phyloP scores from a whole-genome alignment of 2,329 filamentous ascomycete species.

The Ceratocystis albifundus region DNA sequence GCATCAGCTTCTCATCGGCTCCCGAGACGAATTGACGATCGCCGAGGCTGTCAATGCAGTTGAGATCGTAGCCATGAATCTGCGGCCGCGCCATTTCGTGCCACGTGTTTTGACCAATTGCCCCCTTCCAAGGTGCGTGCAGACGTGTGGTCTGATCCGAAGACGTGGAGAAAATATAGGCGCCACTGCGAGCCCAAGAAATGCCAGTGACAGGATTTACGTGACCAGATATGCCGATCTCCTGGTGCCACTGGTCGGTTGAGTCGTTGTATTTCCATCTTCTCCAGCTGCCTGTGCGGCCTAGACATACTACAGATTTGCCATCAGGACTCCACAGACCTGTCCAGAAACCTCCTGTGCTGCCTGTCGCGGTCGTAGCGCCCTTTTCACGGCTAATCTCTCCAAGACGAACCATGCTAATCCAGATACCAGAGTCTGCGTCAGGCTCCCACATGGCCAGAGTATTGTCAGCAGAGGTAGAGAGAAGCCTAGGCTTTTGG shows the following conservation, averaged over 20 bases:
- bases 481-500: slow-evolving; percentile 59
- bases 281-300: slow-evolving; percentile 87
- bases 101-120: slow-evolving; percentile 49
- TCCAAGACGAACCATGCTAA: slow-evolving; percentile 72
- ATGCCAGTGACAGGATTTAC: slow-evolving; percentile 69
- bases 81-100: slow-evolving; percentile 93
- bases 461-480: slow-evolving; percentile 90
- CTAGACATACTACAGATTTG: slow-evolving; percentile 63
- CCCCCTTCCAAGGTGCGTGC: slow-evolving; percentile 63
- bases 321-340: slow-evolving; percentile 76
- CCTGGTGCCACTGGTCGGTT: slow-evolving; percentile 62
- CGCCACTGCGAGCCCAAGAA: slow-evolving; percentile 70
- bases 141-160: slow-evolving; percentile 87
- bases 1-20: slow-evolving; percentile 93
- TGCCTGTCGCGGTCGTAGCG: slow-evolving; percentile 90
- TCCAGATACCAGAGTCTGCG: slow-evolving; percentile 73
- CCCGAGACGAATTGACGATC: slow-evolving; percentile 76
- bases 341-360: slow-evolving; percentile 92
- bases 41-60: slow-evolving; percentile 73
- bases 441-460: slow-evolving; percentile 89
- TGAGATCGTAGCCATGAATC: slow-evolving; percentile 96
- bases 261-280: slow-evolving; percentile 57
- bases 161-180: slow-evolving; percentile 78
- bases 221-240: slow-evolving; percentile 71
- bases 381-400: slow-evolving; percentile 93